These are phyloP conservation scores for Phytophthora pistaciae DNA, from an alignment of 352 stramenopile species.

Conservation along the genomic window DNA sequence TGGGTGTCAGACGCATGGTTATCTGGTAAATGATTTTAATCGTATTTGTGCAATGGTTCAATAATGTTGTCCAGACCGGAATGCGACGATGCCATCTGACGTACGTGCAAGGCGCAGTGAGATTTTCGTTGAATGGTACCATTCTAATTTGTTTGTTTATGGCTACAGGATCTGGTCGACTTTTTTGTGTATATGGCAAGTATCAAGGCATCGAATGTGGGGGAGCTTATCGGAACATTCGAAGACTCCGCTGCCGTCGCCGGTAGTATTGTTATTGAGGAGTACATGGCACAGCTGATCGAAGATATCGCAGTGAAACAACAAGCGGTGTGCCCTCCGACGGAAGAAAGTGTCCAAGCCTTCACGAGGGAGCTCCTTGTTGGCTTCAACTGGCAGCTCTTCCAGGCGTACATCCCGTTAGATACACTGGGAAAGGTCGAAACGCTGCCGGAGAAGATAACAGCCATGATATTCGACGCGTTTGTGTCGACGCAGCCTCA, in stretches of 20 bases:
- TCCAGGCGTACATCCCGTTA: conserved; percentile 12
- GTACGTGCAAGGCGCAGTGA: conserved; percentile 38
- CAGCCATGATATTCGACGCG: conserved; percentile 30
- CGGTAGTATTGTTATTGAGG: conserved; percentile 76
- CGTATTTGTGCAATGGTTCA: neutral
- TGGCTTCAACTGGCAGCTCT: conserved; percentile 65
- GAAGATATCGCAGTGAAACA: conserved; percentile 37
- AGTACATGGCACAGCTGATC: conserved; percentile 77
- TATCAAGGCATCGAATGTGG: conserved; percentile 63
- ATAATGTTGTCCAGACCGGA: conserved; percentile 44
- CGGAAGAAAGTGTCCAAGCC: conserved; percentile 42
- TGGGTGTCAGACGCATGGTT: neutral
- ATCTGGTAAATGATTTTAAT: conserved; percentile 1
- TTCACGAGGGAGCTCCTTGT: conserved; percentile 59
- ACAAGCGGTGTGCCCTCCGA: conserved; percentile 28
- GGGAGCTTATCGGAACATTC: conserved; percentile 82
- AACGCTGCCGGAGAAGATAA: conserved; percentile 27
- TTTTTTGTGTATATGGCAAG: conserved; percentile 76
- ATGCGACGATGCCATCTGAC: conserved; percentile 55
- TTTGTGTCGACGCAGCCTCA: conserved; percentile 38
- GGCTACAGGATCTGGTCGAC: conserved; percentile 67
- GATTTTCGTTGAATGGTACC: neutral
- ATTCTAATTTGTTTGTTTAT: conserved; percentile 14
- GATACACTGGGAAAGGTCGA: conserved; percentile 13
- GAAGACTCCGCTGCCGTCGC: conserved; percentile 80